These are phyloP conservation scores for Planoprotostelium fungivorum DNA, from an alignment of 78 protist genomes.

Conservation along the genomic window DNA sequence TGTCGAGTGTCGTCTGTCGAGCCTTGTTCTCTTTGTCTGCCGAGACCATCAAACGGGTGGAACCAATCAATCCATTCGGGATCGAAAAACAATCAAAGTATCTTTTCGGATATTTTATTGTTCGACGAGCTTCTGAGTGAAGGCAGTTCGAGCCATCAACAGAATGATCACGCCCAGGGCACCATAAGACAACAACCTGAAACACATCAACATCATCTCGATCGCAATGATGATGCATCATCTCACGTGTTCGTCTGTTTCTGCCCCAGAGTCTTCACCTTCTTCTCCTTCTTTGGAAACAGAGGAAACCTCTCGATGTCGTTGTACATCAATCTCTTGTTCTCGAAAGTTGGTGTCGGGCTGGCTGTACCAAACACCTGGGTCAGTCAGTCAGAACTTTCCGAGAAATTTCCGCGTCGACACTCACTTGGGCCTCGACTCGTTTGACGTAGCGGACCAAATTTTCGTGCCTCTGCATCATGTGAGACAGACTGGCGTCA, in stretches of 20 bases:
- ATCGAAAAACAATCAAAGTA: no score
- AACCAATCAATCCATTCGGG: no score
- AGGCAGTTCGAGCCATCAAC: not conserved
- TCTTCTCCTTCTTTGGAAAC: not conserved
- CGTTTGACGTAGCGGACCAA: not conserved
- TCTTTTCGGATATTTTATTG: no score
- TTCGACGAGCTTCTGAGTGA: no score
- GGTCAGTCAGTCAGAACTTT: not conserved
- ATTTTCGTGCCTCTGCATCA: not conserved
- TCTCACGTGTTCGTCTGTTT: no score
- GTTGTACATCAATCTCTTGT: not conserved
- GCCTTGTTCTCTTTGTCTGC: no score
- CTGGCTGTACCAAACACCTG: not conserved
- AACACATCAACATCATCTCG: not conserved
- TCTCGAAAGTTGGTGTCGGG: not conserved
- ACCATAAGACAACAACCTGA: not conserved
- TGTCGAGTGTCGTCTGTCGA: no score
- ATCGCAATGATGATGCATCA: not conserved
- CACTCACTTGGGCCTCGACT: not conserved
- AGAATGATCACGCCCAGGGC: not conserved
- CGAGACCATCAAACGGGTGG: no score
- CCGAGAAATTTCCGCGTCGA: not conserved
- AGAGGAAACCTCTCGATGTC: not conserved
- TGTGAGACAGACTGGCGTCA: not conserved
- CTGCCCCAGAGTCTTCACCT: not conserved